Percentiles rank a stretch among this genome's conserved stretches.
Conservation (phyloP, 352 stramenopile genomes). For the Globisporangium parvum region DNA sequence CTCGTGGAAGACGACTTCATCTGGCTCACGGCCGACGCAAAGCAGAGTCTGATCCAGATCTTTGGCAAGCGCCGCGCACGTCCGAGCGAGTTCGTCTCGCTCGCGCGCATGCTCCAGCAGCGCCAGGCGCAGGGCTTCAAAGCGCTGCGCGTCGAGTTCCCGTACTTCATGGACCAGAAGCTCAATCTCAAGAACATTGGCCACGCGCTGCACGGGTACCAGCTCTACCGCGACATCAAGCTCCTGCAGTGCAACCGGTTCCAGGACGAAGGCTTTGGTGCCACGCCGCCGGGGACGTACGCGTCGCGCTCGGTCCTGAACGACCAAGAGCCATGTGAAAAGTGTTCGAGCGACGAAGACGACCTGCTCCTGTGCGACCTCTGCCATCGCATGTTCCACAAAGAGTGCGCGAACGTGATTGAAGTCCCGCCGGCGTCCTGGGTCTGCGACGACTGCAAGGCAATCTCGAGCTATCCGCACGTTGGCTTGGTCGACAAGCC, state of each 20-base stretch:
- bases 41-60: conserved; percentile 77
- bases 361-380: conserved; percentile 74
- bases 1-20: conserved; percentile 67
- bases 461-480: conserved; percentile 51
- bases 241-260: conserved; percentile 64
- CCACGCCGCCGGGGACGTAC: conserved; percentile 50
- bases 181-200: conserved; percentile 81
- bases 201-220: conserved; percentile 73
- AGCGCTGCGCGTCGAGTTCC: conserved; percentile 73
- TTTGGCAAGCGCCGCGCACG: conserved; percentile 75
- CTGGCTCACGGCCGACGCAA: conserved; percentile 72
- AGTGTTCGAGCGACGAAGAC: conserved; percentile 66
- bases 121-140: conserved; percentile 77
- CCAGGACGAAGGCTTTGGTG: conserved; percentile 56
- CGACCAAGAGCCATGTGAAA: conserved; percentile 66
- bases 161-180: conserved; percentile 76
- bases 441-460: conserved; percentile 73
- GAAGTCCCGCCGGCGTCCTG: conserved; percentile 72
- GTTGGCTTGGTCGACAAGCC: conserved; percentile 36
- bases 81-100: conserved; percentile 55
- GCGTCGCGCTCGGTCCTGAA: conserved; percentile 67
- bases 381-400: conserved; percentile 82
- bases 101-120: conserved; percentile 64
- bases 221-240: conserved; percentile 84
- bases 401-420: conserved; percentile 73